phyloP scores from a whole-genome alignment of 2,329 filamentous ascomycete genomes.

The Uncinocarpus reesii region DNA sequence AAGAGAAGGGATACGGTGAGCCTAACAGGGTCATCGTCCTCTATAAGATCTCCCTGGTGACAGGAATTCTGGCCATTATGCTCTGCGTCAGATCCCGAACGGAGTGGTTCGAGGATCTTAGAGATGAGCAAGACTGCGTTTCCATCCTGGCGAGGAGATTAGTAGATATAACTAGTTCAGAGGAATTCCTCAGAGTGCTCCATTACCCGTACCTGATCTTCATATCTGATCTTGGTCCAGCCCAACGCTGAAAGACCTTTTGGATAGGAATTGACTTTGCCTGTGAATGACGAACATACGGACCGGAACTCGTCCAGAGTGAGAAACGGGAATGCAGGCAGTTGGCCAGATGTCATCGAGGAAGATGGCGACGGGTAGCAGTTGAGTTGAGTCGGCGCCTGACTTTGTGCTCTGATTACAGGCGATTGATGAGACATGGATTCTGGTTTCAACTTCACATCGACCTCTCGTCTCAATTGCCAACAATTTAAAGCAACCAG shows the following conservation, averaged over 20 bases:
- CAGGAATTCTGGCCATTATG: neutral
- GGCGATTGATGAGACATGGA: neutral
- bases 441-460: constrained; percentile 3
- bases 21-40: constrained; percentile 14
- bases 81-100: neutral
- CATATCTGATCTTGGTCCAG: constrained; percentile 8
- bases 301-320: constrained; percentile 9
- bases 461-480: neutral
- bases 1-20: neutral
- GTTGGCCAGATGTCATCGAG: neutral
- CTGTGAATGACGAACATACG: constrained; percentile 6
- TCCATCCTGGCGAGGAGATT: neutral
- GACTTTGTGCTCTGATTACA: too few species aligned
- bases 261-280: constrained; percentile 1
- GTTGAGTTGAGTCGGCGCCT: neutral
- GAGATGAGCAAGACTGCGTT: constrained; percentile 8
- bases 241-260: neutral
- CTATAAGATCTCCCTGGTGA: neutral
- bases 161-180: neutral
- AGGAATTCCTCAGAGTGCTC: neutral
- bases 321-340: constrained; percentile 13
- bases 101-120: neutral
- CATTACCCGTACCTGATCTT: constrained; percentile 6
- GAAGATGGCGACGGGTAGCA: neutral
- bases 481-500: neutral